These are phyloP conservation scores for Pelargonium nanum DNA, from an alignment of 345 rosid genomes.

Conservation along the genomic window DNA sequence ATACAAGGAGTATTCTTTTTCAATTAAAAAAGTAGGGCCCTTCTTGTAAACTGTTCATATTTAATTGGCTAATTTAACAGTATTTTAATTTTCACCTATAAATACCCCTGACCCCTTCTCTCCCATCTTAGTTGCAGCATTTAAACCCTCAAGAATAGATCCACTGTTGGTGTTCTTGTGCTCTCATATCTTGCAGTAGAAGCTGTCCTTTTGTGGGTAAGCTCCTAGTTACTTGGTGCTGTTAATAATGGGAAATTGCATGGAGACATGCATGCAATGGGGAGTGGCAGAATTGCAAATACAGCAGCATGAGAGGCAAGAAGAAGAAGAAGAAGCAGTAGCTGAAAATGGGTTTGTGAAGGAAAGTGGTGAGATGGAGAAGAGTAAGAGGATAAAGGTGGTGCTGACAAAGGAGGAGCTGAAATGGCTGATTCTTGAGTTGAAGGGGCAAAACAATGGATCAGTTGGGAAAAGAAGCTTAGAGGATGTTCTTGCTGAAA, in stretches of 20 bases:
- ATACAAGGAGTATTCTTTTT: neutral
- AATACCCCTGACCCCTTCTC: neutral
- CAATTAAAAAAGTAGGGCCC: no score
- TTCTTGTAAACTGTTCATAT: no score
- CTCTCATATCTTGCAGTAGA: no score
- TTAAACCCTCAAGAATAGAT: neutral
- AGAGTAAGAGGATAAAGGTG: slow-evolving; percentile 61
- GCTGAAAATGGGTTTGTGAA: slow-evolving; percentile 15
- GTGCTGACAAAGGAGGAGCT: slow-evolving; percentile 66
- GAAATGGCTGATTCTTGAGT: slow-evolving; percentile 42
- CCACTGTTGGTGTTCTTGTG: neutral
- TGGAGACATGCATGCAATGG: slow-evolving; percentile 9
- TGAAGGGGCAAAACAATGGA: slow-evolving; percentile 25
- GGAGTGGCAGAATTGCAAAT: slow-evolving; percentile 4
- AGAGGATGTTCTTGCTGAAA: slow-evolving; percentile 29
- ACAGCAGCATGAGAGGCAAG: neutral
- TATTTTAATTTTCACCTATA: neutral
- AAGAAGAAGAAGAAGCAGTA: neutral
- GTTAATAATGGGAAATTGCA: slow-evolving; percentile 40
- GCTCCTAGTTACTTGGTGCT: neutral
- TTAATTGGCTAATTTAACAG: no score
- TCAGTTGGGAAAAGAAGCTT: slow-evolving; percentile 4
- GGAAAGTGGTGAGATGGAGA: no score
- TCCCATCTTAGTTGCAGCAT: neutral
- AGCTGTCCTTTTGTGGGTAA: neutral